These are phyloP conservation scores for Cynanchum wilfordii DNA, from an alignment of 257 asterid species.

Conservation along the genomic window DNA sequence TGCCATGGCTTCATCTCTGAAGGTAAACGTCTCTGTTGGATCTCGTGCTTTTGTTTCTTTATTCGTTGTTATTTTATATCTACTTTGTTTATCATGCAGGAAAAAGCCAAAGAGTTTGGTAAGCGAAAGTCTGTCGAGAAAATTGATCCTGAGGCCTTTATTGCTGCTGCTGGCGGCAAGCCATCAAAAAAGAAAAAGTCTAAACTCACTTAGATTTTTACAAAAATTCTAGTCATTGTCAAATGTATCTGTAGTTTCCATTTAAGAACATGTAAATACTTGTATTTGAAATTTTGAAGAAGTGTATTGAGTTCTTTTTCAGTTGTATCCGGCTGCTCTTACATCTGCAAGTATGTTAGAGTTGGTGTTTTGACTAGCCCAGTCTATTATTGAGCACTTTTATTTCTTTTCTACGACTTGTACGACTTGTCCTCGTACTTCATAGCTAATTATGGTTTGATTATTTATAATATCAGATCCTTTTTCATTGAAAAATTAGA, in stretches of 20 bases:
- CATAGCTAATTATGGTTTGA: no score
- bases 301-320: no score
- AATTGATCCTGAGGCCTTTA: constrained; percentile 53
- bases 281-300: not conserved
- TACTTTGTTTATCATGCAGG: constrained; percentile 34
- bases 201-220: constrained; percentile 12
- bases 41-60: not conserved
- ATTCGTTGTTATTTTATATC: not conserved
- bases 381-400: no score
- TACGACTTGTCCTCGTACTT: no score
- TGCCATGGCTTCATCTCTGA: constrained; percentile 52
- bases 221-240: not conserved
- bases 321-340: no score
- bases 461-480: no score
- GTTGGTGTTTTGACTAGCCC: no score
- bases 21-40: constrained; percentile 36
- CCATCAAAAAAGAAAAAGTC: constrained; percentile 44
- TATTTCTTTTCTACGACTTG: no score
- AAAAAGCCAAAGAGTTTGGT: constrained; percentile 59
- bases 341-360: no score
- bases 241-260: not conserved
- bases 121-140: constrained; percentile 50
- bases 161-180: constrained; percentile 46
- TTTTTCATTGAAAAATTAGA: no score
- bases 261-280: not conserved